Evolutionary conservation across 495 filamentous ascomycete genomes (phyloP).

Genomic region (Saxispiralis lemnorum): DNA sequence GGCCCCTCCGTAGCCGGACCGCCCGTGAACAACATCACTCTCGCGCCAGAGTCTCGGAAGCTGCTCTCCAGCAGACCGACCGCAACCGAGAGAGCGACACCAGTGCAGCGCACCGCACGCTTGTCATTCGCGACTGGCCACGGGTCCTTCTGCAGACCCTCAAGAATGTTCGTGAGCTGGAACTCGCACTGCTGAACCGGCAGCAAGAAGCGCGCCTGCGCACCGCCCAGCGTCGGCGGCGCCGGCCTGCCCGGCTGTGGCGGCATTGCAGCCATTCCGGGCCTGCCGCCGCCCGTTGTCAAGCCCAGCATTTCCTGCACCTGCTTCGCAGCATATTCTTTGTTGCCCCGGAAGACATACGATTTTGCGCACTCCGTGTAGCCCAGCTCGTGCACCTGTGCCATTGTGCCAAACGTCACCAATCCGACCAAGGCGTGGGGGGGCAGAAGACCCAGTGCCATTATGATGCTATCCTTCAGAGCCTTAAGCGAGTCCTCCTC

Average conservation of each 20-base stretch:
- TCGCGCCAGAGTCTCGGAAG: conserved; percentile 85
- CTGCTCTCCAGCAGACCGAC: conserved; percentile 82
- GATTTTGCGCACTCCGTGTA: conserved; percentile 97
- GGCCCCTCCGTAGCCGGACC: conserved; percentile 92
- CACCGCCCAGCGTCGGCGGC: conserved; percentile 52
- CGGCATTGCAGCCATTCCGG: conserved; percentile 42
- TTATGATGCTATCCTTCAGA: conserved; percentile 86
- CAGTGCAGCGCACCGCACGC: conserved; percentile 82
- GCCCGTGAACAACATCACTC: conserved; percentile 95
- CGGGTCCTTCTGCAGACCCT: conserved; percentile 92
- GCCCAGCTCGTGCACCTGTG: conserved; percentile 95
- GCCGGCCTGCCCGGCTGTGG: conserved; percentile 52
- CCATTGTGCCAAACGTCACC: conserved; percentile 93
- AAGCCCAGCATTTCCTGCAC: conserved; percentile 98
- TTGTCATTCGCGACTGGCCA: conserved; percentile 95
- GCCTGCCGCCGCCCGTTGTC: conserved; percentile 43
- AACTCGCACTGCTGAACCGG: conserved; percentile 95
- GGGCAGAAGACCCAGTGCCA: conserved; percentile 89
- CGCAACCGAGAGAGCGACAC: conserved; percentile 87
- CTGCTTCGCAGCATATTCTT: conserved; percentile 91
- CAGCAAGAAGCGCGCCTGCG: conserved; percentile 77
- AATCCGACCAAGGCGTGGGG: conserved; percentile 86
- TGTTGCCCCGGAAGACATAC: conserved; percentile 97
- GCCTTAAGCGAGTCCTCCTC: conserved; percentile 94
- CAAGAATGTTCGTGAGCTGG: conserved; percentile 90